These are phyloP conservation scores for Saccharomycopsis schoenii DNA, from an alignment of 805 yeast genomes.

Conservation along the genomic window DNA sequence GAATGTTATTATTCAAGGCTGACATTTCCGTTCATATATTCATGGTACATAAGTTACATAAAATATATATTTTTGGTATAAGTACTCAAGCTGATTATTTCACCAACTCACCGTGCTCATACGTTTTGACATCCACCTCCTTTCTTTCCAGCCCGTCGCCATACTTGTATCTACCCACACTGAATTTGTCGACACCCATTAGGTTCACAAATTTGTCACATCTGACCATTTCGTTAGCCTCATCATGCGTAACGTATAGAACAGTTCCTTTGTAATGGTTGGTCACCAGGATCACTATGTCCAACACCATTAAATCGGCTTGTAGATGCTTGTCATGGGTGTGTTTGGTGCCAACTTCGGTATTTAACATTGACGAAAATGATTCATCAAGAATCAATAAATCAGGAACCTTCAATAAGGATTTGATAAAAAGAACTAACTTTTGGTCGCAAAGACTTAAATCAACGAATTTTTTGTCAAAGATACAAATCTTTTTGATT, in stretches of 20 bases:
- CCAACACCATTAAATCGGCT: neutral
- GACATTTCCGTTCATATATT: no score
- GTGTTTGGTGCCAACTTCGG: neutral
- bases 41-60: no score
- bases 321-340: neutral
- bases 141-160: conserved; percentile 19
- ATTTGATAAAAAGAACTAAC: conserved; percentile 61
- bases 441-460: conserved; percentile 69
- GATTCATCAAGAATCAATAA: conserved; percentile 86
- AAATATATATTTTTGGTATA: no score
- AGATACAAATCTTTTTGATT: neutral
- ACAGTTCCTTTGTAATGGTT: conserved; percentile 58
- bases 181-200: conserved; percentile 25
- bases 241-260: conserved; percentile 74
- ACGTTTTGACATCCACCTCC: neutral
- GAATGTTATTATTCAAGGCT: no score
- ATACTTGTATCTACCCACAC: conserved; percentile 19
- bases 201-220: conserved; percentile 45
- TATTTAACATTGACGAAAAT: conserved; percentile 63
- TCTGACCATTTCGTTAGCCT: conserved; percentile 59
- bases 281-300: conserved; percentile 23
- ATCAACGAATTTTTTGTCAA: conserved; percentile 36
- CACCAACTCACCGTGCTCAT: neutral
- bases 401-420: conserved; percentile 68
- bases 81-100: no score